These are phyloP conservation scores for Penicillium expansum DNA, from an alignment of 2,329 filamentous ascomycete genomes.

Conservation along the genomic window DNA sequence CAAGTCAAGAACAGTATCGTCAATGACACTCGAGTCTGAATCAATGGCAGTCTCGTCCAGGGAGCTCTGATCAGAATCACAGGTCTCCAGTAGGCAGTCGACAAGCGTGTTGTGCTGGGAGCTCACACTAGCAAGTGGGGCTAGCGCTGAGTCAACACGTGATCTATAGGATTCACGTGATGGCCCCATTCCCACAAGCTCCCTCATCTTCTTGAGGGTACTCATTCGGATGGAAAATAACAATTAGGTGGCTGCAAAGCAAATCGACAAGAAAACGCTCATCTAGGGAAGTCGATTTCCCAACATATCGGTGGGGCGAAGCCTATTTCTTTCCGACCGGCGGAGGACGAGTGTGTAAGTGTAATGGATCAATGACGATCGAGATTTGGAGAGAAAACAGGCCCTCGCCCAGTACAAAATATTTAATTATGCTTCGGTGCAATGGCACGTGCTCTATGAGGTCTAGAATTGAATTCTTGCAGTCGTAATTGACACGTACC, in stretches of 20 bases:
- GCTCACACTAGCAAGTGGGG: constrained; percentile 3
- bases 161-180: not conserved
- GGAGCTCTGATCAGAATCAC: not conserved
- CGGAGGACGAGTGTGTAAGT: constrained; percentile 7
- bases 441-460: not conserved
- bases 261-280: not conserved
- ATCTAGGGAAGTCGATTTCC: not conserved
- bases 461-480: not conserved
- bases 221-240: constrained; percentile 12
- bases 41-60: constrained; percentile 1
- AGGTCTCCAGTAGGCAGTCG: not conserved
- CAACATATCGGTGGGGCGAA: constrained; percentile 8
- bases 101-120: constrained; percentile 8
- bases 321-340: constrained; percentile 11
- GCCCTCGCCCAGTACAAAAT: constrained; percentile 3
- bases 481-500: constrained; percentile 1
- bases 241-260: not conserved
- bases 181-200: constrained; percentile 15
- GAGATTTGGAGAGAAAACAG: constrained; percentile 1
- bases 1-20: not conserved
- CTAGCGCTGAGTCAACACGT: not conserved
- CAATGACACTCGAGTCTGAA: constrained; percentile 1
- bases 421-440: not conserved
- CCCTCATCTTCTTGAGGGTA: constrained; percentile 19
- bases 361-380: constrained; percentile 11